Base-by-base conservation (phyloP, 2,329 filamentous ascomycete species). In the Thielaviopsis ethacetica region DNA sequence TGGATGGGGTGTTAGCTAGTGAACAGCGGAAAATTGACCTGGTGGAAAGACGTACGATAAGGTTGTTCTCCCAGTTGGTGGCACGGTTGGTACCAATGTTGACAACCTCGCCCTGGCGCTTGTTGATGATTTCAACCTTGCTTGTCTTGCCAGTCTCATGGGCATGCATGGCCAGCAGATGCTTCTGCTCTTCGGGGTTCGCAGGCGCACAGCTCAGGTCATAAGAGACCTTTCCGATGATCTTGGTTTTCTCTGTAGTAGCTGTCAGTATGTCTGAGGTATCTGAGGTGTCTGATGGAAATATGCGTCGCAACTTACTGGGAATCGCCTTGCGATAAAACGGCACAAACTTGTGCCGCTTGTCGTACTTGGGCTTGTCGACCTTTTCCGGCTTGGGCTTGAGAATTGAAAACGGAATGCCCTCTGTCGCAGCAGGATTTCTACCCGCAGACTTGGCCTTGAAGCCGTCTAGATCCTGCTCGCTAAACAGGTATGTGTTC, bases 401-500 rank as follows among this genome's bases (percentile, higher is more conserved):
- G 62, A 80, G 67, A 26, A 84, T 71, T 41, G 80, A 76, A 5
- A 76, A 71, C 4, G 82, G 82, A 61, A 85, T 81, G 57, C 82
- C 78, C 19, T 75, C 77, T 52, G 76, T 78, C 3, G 79, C 72
- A 9, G 78, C 77, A 57, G 81, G 77, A n/a, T 76, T 74, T 56
- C 77, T 75, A 54, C 72, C 71, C 65, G 76, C 79, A 66, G 79
- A 79, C 68, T 77, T 79, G 19, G 75, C 74, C 65, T 80, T 80
- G 72, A 83, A 90, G 44, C 88, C 88, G 19, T 65, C 64, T 9
- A 66, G 61, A 27, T 63, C 55, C 50, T 61, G 90, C 71, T 98
- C 93, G 49, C 86, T 90, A 68, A 98, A 98, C 59, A 97, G 76
- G 68, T 86, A 95, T 21, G 90, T 93, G 71, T 95, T 96, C 66